Conservation (phyloP, 139 green algal species). For the Chlorella sp. region DNA sequence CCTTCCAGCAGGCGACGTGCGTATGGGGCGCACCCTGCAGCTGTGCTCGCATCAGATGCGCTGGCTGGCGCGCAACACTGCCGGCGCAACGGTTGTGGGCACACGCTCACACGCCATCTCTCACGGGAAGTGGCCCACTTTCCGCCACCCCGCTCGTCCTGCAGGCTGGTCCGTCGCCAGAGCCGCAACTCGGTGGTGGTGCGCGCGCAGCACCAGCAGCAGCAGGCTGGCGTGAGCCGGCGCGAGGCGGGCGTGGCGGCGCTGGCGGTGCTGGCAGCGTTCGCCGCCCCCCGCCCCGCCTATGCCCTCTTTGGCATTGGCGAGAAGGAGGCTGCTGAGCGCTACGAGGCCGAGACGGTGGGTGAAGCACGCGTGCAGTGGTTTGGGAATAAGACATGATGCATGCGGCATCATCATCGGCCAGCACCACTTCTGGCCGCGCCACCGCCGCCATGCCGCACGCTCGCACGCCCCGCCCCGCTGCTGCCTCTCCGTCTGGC, state of each 20-base stretch:
- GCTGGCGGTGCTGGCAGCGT: slow-evolving; percentile 27
- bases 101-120: background rate
- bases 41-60: background rate
- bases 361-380: background rate
- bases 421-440: no score
- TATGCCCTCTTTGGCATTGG: slow-evolving; percentile 71
- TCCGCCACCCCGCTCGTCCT: background rate
- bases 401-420: no score
- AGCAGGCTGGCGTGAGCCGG: slow-evolving; percentile 20
- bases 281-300: slow-evolving; percentile 54
- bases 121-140: background rate
- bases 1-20: slow-evolving; percentile 11
- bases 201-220: slow-evolving; percentile 28
- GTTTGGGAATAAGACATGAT: background rate
- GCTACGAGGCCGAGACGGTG: slow-evolving; percentile 70
- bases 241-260: slow-evolving; percentile 44
- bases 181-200: slow-evolving; percentile 6
- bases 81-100: background rate
- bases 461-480: background rate
- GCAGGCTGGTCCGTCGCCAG: background rate
- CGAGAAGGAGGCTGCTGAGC: slow-evolving; percentile 47
- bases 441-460: no score
- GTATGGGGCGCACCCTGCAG: background rate
- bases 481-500: background rate
- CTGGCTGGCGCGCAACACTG: background rate